A percentile compares a stretch with the other conserved stretches of the same genome.
Evolutionary conservation across 805 yeast genomes (phyloP).

Genomic region (Metschnikowia lunata): DNA sequence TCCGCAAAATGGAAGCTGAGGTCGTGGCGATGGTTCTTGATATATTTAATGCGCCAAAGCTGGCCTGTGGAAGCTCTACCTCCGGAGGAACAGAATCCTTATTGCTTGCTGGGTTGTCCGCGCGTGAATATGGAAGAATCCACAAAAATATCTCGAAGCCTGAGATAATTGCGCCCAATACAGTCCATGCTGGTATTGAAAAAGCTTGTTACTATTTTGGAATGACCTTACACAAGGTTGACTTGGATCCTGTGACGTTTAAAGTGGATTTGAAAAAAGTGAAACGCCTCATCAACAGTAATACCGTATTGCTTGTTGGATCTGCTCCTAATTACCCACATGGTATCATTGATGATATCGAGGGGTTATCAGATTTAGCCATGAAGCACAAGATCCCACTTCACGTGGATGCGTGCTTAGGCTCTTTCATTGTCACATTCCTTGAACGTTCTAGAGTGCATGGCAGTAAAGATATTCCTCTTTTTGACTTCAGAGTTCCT

Average conservation of each 20-base stretch:
- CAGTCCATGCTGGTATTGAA: conserved; percentile 93
- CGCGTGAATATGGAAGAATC: conserved; percentile 67
- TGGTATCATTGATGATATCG: conserved; percentile 90
- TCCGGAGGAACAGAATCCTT: conserved; percentile 96
- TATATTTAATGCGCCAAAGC: conserved; percentile 72
- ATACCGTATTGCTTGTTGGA: conserved; percentile 82
- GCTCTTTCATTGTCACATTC: conserved; percentile 85
- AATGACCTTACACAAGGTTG: conserved; percentile 78
- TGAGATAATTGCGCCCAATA: conserved; percentile 83
- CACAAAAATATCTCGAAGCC: conserved; percentile 60
- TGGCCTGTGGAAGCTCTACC: conserved; percentile 67
- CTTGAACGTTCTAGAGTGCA: conserved; percentile 52
- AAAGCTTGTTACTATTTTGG: conserved; percentile 91
- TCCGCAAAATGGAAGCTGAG: conserved; percentile 94
- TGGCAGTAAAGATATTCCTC: conserved; percentile 43
- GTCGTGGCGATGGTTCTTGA: conserved; percentile 86
- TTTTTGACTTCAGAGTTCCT: conserved; percentile 80
- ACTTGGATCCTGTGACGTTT: conserved; percentile 61
- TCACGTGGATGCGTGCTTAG: conserved; percentile 94
- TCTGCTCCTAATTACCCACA: conserved; percentile 98
- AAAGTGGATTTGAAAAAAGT: conserved; percentile 65
- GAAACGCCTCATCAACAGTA: conserved; percentile 59
- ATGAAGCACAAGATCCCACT: conserved; percentile 69
- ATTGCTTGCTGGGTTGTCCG: conserved; percentile 79
- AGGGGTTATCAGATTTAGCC: conserved; percentile 61